These are phyloP conservation scores for Phytophthora meadii DNA, from an alignment of 352 stramenopile species.

Conservation along the genomic window DNA sequence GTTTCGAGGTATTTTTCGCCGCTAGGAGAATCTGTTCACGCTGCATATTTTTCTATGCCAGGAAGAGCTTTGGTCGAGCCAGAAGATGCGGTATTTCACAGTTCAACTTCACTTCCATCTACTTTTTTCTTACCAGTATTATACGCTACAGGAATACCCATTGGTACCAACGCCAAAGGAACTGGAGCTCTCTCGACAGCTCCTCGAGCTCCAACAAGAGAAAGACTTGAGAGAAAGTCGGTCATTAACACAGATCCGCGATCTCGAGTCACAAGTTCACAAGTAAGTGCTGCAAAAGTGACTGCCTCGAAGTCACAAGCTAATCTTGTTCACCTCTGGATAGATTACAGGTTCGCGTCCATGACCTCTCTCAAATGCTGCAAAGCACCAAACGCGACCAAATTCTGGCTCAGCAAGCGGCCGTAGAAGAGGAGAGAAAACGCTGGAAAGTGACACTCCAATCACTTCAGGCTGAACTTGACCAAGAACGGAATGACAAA, in stretches of 20 bases:
- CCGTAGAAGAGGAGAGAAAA: slow-evolving; percentile 55
- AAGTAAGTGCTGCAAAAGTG: slow-evolving; percentile 46
- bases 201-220: slow-evolving; percentile 72
- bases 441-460: slow-evolving; percentile 51
- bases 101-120: background rate
- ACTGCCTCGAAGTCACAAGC: background rate
- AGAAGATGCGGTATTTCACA: slow-evolving; percentile 46
- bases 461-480: slow-evolving; percentile 51
- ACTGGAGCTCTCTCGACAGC: slow-evolving; percentile 69
- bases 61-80: slow-evolving; percentile 28
- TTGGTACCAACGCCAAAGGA: slow-evolving; percentile 78
- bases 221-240: slow-evolving; percentile 70
- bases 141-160: slow-evolving; percentile 61
- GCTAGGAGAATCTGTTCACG: background rate
- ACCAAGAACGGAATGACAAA: slow-evolving; percentile 75
- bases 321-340: no score
- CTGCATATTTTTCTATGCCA: slow-evolving; percentile 19
- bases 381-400: slow-evolving; percentile 71
- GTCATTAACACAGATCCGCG: slow-evolving; percentile 63
- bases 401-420: slow-evolving; percentile 55
- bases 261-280: slow-evolving; percentile 75
- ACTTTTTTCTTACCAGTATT: background rate
- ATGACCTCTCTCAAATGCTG: slow-evolving; percentile 62
- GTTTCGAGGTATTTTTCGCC: slow-evolving; percentile 9
- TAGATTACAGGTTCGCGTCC: slow-evolving; percentile 64